Conservation (phyloP, 2,329 filamentous ascomycete genomes). For the Diaporthe humulicola region DNA sequence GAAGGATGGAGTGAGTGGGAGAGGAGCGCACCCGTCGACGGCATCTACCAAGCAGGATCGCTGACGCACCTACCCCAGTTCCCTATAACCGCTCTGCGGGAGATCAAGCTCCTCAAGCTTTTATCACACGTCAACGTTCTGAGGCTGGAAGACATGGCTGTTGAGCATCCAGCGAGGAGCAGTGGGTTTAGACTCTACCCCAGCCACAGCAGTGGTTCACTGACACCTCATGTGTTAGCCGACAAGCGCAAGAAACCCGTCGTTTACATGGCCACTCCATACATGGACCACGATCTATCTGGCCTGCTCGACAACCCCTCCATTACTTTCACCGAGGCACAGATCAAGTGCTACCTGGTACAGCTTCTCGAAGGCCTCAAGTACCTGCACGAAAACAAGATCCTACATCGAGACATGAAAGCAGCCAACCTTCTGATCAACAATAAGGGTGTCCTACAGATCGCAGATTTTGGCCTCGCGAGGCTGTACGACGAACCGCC, state of each 20-base stretch:
- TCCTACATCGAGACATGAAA: slow-evolving; percentile 98
- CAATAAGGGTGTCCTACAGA: slow-evolving; percentile 92
- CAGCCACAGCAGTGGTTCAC: slow-evolving; percentile 32
- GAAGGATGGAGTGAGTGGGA: slow-evolving; percentile 83
- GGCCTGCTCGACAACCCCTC: slow-evolving; percentile 95
- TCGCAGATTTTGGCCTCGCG: slow-evolving; percentile 96
- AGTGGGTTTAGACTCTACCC: slow-evolving; percentile 56
- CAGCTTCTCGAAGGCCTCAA: slow-evolving; percentile 90
- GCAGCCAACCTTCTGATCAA: slow-evolving; percentile 97
- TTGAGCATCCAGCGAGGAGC: slow-evolving; percentile 79
- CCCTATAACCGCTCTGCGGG: slow-evolving; percentile 96
- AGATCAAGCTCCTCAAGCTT: slow-evolving; percentile 97
- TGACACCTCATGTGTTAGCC: slow-evolving; percentile 56
- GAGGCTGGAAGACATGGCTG: slow-evolving; percentile 93
- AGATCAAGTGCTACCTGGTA: slow-evolving; percentile 98
- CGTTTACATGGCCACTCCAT: slow-evolving; percentile 99
- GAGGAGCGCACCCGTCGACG: slow-evolving; percentile 29
- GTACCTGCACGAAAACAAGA: slow-evolving; percentile 91
- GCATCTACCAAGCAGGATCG: background rate
- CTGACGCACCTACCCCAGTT: slow-evolving; percentile 66
- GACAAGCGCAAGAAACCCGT: slow-evolving; percentile 86
- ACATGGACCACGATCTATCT: slow-evolving; percentile 99
- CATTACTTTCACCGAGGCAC: slow-evolving; percentile 86
- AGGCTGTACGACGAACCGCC: slow-evolving; percentile 90
- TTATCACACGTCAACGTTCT: slow-evolving; percentile 93